Percentiles rank a stretch among this genome's conserved stretches.
Conservation (phyloP, 805 yeast species). For the Pichia paraexigua region DNA sequence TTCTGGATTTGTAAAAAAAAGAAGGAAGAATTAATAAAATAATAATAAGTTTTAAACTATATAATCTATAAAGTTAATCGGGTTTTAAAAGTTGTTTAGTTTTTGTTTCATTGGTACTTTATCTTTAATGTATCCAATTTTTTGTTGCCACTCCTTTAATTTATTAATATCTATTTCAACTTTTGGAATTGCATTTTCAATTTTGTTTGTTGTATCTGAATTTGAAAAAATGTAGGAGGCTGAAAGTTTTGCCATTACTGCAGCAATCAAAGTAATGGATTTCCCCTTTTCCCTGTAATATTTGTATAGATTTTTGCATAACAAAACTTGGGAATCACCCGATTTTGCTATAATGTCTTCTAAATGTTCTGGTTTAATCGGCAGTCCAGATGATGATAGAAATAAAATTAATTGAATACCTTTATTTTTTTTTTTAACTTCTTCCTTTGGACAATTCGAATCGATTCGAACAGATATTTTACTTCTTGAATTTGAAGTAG, state of each 20-base stretch:
- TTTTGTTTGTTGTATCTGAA: neutral
- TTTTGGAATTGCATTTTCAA: neutral
- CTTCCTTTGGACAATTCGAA: slow-evolving; percentile 31
- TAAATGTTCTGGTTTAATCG: slow-evolving; percentile 35
- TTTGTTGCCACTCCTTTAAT: slow-evolving; percentile 18
- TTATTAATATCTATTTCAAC: slow-evolving; percentile 10
- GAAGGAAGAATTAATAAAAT: neutral
- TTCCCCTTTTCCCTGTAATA: slow-evolving; percentile 36
- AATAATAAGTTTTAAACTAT: too few relatives aligned
- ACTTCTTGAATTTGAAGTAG: slow-evolving; percentile 30
- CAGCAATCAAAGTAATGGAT: slow-evolving; percentile 18
- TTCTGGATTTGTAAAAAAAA: slow-evolving; percentile 50
- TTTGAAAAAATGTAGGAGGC: slow-evolving; percentile 10
- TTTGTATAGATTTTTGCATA: slow-evolving; percentile 35
- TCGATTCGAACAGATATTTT: slow-evolving; percentile 36
- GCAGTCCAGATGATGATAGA: slow-evolving; percentile 39
- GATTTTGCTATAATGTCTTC: slow-evolving; percentile 31
- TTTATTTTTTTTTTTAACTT: slow-evolving; percentile 29
- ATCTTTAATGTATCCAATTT: slow-evolving; percentile 13
- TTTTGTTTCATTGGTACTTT: neutral
- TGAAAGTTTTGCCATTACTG: slow-evolving; percentile 17
- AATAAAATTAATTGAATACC: slow-evolving; percentile 36
- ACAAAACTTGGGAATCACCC: slow-evolving; percentile 29
- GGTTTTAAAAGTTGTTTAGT: slow-evolving; percentile 1
- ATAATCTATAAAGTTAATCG: neutral